These are phyloP conservation scores for Leishmania amazonensis DNA, from an alignment of 208 protist species.

Conservation along the genomic window DNA sequence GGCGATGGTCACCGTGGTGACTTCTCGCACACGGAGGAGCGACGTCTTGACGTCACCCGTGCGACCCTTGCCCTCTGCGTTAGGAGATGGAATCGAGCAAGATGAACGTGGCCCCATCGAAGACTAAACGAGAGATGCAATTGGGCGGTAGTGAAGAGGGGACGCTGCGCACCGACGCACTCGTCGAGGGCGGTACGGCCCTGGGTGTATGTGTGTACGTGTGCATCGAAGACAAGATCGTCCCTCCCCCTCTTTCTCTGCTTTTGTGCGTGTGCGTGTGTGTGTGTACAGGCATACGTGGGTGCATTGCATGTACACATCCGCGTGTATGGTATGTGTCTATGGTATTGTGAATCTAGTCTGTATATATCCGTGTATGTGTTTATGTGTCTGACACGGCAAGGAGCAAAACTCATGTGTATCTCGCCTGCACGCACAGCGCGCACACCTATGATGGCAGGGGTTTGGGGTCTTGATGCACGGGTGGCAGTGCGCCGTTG, in stretches of 20 bases:
- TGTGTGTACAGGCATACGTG: not conserved
- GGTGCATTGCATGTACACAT: not conserved
- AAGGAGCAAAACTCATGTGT: not conserved
- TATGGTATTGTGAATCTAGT: no score
- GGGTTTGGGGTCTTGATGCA: no score
- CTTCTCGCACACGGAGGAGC: not conserved
- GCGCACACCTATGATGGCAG: no score
- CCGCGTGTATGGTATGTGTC: not conserved
- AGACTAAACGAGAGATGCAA: not conserved
- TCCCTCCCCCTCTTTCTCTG: no score
- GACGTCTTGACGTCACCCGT: no score
- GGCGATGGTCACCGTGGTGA: not conserved
- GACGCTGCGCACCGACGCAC: not conserved
- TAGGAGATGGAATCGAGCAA: not conserved
- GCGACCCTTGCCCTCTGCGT: not conserved
- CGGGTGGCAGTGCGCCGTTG: no score
- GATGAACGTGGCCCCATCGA: not conserved
- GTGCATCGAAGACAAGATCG: not conserved
- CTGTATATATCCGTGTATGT: not conserved
- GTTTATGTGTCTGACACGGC: not conserved
- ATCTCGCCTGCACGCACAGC: no score
- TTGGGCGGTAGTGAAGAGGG: not conserved
- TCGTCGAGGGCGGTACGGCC: not conserved
- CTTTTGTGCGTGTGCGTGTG: no score
- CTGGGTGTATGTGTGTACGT: not conserved